Conservation (phyloP, 331 rosid species). For the Malus hybrid region DNA sequence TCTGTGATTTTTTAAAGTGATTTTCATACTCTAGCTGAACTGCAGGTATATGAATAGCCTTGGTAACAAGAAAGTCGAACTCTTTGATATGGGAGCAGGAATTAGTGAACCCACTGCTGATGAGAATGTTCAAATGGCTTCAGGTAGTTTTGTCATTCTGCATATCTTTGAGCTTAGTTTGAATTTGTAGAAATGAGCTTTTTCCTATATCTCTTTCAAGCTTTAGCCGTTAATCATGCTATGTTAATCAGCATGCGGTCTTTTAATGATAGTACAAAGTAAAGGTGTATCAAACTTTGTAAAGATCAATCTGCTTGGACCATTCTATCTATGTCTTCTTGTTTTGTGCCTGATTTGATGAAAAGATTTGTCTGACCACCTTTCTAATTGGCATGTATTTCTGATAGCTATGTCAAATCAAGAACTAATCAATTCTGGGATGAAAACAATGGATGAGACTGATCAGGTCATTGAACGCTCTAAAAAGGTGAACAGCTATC, state of each 20-base stretch:
- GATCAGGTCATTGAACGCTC: constrained; percentile 93
- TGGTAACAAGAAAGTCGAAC: constrained; percentile 90
- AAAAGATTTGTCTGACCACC: constrained; percentile 10
- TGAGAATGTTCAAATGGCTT: constrained; percentile 78
- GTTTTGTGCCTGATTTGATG: background rate
- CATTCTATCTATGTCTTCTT: background rate
- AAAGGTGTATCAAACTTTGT: background rate
- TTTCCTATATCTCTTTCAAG: background rate
- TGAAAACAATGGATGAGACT: constrained; percentile 88
- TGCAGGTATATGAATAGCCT: constrained; percentile 82
- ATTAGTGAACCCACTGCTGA: constrained; percentile 74
- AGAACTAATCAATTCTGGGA: constrained; percentile 84
- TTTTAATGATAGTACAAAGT: background rate
- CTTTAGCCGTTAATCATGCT: background rate
- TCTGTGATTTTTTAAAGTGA: constrained; percentile 6
- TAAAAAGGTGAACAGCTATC: constrained; percentile 52
- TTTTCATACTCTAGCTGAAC: constrained; percentile 21
- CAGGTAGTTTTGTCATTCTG: constrained; percentile 39
- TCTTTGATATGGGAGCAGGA: constrained; percentile 91
- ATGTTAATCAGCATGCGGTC: background rate
- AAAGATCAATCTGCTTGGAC: background rate
- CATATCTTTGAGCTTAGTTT: background rate
- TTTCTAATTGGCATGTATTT: constrained; percentile 18
- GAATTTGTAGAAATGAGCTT: background rate
- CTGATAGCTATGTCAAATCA: constrained; percentile 90